Evolutionary conservation across 305 asterid genomes (phyloP), one percentile per base, ranked within the genome.

Genomic region (Solanum hybrid): DNA sequence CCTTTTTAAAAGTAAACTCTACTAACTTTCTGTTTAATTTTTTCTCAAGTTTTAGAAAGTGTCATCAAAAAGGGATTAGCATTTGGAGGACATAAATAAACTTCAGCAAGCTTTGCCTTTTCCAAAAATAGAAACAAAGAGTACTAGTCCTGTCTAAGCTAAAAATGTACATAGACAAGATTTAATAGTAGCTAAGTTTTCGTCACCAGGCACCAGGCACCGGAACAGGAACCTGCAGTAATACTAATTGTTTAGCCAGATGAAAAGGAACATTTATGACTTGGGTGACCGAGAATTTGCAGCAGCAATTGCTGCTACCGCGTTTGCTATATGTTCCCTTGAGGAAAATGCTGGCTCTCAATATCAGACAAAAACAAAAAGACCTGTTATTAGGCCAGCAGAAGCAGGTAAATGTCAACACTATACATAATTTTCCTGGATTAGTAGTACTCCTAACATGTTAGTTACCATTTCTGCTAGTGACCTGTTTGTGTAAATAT

Each of bases 291-390:
- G 75, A 39, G 94, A 91, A 35, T 92, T 93, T 88, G 96, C 95
- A 26, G 88, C 95, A 12, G 96, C 97, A 80, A 36, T 96, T 86
- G 96, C 98, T 80, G 98, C 98, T 89, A 92, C 97, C n/a, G 96
- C 96, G 18, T 77, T 93, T 89, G 97, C 97, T 76, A 92, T 96
- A 90, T 92, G 92, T 92, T 89, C 92, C 90, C 85, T 93, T 34
- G 93, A 90, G 64, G 95, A 91, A 90, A 85, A 85, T 20, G 2
- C 77, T 22, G 76, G 46, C 76, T 85, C 77, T 85, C 88, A 85
- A 85, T 31, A 79, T 90, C 81, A 26, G 29, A 89, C 36, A 64
- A 75, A 39, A 51, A 89, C 90, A 31, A 89, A 39, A 76, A 80
- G 83, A 67, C 89, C 90, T 31, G n/a, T 64, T 75, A 89, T 46